Evolutionary conservation across 768 basidiomycete genomes (phyloP).

Genomic region (Leccinum subgranulosum): DNA sequence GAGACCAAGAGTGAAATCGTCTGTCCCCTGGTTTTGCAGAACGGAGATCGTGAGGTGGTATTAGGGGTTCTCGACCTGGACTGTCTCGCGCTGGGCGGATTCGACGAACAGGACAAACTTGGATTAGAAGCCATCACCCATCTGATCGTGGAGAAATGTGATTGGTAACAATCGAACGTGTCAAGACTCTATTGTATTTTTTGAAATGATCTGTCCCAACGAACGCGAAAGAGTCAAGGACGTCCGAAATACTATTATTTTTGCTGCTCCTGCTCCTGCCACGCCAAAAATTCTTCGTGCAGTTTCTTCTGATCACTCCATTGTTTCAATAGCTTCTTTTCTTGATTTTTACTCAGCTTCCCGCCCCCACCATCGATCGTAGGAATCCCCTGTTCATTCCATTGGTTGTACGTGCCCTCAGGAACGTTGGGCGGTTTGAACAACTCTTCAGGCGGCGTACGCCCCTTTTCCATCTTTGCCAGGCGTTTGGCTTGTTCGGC

Average conservation of each 20-base stretch:
- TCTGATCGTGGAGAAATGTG: slow-evolving; percentile 58
- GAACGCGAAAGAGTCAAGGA: not conserved
- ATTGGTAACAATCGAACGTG: slow-evolving; percentile 48
- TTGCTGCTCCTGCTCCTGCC: slow-evolving; percentile 34
- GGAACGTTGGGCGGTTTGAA: slow-evolving; percentile 81
- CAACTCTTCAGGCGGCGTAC: slow-evolving; percentile 66
- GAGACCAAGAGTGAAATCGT: slow-evolving; percentile 91
- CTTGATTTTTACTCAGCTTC: slow-evolving; percentile 76
- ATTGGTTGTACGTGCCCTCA: slow-evolving; percentile 72
- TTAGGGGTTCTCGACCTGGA: slow-evolving; percentile 83
- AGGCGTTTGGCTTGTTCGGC: slow-evolving; percentile 54
- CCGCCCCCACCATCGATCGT: slow-evolving; percentile 80
- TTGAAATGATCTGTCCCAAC: not conserved
- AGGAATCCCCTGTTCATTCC: slow-evolving; percentile 85
- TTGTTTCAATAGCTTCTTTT: slow-evolving; percentile 77
- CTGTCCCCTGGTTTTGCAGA: slow-evolving; percentile 57
- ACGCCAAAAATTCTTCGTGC: slow-evolving; percentile 72
- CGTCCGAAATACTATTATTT: not conserved
- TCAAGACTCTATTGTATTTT: slow-evolving; percentile 8
- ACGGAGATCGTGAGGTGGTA: slow-evolving; percentile 31
- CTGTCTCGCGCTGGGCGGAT: slow-evolving; percentile 67
- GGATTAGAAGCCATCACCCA: slow-evolving; percentile 74
- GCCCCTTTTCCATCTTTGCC: slow-evolving; percentile 84
- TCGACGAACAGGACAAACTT: slow-evolving; percentile 70
- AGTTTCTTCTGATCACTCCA: slow-evolving; percentile 70